These are phyloP conservation scores for Thuidium tamariscinum DNA, from an alignment of 225 moss, liverwort and hornwort species.

Conservation along the genomic window DNA sequence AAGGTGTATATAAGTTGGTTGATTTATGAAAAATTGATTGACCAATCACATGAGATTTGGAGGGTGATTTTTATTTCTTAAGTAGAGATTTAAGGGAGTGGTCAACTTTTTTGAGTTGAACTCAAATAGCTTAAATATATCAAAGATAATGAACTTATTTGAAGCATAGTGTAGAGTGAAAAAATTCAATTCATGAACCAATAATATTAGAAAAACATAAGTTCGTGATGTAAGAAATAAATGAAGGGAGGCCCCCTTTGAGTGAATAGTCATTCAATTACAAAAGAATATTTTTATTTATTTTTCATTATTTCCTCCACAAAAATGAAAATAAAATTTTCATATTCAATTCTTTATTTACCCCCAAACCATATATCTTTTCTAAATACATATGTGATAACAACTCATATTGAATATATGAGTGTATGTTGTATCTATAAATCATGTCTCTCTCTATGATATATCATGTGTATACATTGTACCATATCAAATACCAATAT, in stretches of 20 bases:
- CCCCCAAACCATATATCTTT: background rate
- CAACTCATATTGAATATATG: background rate
- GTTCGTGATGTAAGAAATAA: background rate
- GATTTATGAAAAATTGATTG: background rate
- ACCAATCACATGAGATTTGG: background rate
- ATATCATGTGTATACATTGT: background rate
- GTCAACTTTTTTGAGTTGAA: background rate
- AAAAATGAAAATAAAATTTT: background rate
- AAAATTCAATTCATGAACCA: background rate
- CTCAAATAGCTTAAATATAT: no score
- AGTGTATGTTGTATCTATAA: rapidly evolving
- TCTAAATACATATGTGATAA: background rate
- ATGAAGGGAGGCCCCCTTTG: background rate
- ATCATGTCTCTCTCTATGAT: rapidly evolving
- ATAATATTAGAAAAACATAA: background rate
- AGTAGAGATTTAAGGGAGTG: background rate
- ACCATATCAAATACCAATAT: background rate
- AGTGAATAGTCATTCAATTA: background rate
- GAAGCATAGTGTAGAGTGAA: background rate
- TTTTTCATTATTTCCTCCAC: background rate
- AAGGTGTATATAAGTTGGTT: background rate
- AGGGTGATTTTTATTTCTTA: background rate
- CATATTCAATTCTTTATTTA: background rate
- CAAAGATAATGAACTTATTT: background rate
- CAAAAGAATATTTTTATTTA: background rate